Conservation (phyloP, 192 early-diverging fungal species). For the Backusella parvicylindrica region DNA sequence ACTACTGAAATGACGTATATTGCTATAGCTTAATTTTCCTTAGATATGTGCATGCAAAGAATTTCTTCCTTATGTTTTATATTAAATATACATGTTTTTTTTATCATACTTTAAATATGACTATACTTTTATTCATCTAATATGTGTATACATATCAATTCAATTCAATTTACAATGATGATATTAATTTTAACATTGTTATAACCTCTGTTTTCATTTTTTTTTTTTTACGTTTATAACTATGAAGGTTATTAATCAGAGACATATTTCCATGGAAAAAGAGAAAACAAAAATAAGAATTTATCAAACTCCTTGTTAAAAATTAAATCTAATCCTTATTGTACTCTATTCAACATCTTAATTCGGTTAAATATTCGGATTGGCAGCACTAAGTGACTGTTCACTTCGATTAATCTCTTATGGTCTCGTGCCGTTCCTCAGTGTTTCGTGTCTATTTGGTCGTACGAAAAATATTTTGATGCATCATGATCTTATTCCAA, state of each 20-base stretch:
- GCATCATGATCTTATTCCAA: background rate
- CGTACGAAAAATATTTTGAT: background rate
- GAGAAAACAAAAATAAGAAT: too few species aligned
- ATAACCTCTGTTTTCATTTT: background rate
- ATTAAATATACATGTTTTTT: background rate
- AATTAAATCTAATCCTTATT: background rate
- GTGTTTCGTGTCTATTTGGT: background rate
- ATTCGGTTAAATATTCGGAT: background rate
- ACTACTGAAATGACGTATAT: background rate
- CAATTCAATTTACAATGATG: background rate
- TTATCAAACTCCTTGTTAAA: too few species aligned
- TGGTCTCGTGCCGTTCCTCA: background rate
- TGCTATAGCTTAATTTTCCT: background rate
- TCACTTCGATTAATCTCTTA: background rate
- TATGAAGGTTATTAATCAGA: background rate
- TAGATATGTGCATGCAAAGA: background rate
- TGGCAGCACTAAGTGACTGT: background rate
- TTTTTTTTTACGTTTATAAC: background rate
- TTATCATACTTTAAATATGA: background rate
- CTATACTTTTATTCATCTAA: background rate
- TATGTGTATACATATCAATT: background rate
- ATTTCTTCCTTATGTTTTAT: background rate
- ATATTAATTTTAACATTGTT: background rate
- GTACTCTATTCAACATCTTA: background rate
- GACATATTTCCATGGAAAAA: background rate